These are phyloP conservation scores for Aquilaria yunnanensis DNA, from an alignment of 345 rosid species.

Conservation along the genomic window DNA sequence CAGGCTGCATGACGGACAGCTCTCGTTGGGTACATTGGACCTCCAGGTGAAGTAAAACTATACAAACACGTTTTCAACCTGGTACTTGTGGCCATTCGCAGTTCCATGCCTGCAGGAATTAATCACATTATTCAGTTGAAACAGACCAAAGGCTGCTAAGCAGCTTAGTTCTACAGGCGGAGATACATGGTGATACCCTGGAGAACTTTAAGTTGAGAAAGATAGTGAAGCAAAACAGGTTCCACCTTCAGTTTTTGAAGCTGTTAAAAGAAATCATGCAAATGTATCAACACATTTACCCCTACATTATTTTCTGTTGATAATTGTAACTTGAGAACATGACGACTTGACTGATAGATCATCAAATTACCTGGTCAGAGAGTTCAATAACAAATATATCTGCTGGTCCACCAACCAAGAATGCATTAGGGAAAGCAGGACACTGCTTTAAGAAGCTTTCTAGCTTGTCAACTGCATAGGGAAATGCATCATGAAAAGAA, in stretches of 20 bases:
- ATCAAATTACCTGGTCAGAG: slow-evolving; percentile 73
- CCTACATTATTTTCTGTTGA: background rate
- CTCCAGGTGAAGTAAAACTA: slow-evolving; percentile 97
- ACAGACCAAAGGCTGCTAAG: background rate
- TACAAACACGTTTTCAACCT: slow-evolving; percentile 88
- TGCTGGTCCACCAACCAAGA: slow-evolving; percentile 80
- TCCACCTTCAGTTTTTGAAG: slow-evolving; percentile 97
- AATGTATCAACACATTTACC: background rate
- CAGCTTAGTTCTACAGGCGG: too few species aligned
- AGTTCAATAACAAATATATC: slow-evolving; percentile 92
- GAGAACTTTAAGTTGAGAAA: slow-evolving; percentile 75
- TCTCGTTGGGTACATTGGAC: slow-evolving; percentile 99
- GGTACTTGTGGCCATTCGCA: slow-evolving; percentile 94
- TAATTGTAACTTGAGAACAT: background rate
- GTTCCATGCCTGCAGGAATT: slow-evolving; percentile 67
- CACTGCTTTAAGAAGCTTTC: slow-evolving; percentile 65
- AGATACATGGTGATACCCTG: slow-evolving; percentile 40
- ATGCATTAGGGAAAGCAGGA: slow-evolving; percentile 79
- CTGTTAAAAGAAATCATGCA: slow-evolving; percentile 28
- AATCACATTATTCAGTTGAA: background rate
- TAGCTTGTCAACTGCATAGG: slow-evolving; percentile 64
- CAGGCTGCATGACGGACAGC: slow-evolving; percentile 98
- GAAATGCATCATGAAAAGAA: slow-evolving; percentile 14
- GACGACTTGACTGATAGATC: background rate
- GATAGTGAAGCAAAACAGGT: slow-evolving; percentile 88